Evolutionary conservation across 2,329 filamentous ascomycete genomes (phyloP), one percentile per base, ranked within the genome.

Genomic region (Phialophora expanda): DNA sequence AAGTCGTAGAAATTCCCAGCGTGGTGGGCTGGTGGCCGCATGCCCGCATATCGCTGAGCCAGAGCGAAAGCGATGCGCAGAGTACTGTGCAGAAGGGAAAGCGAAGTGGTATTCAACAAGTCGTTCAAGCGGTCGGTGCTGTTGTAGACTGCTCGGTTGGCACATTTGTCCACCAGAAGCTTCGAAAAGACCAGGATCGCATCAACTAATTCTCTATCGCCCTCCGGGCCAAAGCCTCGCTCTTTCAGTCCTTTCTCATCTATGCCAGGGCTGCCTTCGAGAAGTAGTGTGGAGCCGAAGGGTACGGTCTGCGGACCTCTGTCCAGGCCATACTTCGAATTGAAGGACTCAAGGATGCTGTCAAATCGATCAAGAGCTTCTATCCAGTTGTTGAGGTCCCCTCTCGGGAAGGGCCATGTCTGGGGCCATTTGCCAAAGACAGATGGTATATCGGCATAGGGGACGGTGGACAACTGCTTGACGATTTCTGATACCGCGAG

Each of bases 331-430:
- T 99, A 99, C 70, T 87, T 89, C 64, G 86, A 84, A 77, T 89
- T 92, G 76, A 96, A 93, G 46, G 87, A 83, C 73, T 96, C 92
- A 48, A 99, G 82, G 70, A 98, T 88, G 74, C 86, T 87, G 78
- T 99, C 95, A 78, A 99, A 98, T 65, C 93, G 89, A 78, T 99
- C 96, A 66, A 99, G 81, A 26, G 97, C 85, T 30, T 91, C 89
- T 71, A 99, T 97, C 96, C 96, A 99, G 83, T 99, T 94, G 77
- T 98, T 98, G 32, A 98, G 83, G 77, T 99, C 95, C 67, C 95
- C 96, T 77, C 94, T 88, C 46, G 94, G 94, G 75, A 98, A 96
- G 1, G 93, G 93, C 95, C 95, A 99, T 85, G 89, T 85, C 70
- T 89, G 89, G 65, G 94, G 93, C 76, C 98, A 98, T 63, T 85